A percentile compares a stretch with the other conserved stretches of the same genome.
These are phyloP conservation scores for Erythrobasidium yunnanense DNA, from an alignment of 768 basidiomycete genomes.

Conservation along the genomic window DNA sequence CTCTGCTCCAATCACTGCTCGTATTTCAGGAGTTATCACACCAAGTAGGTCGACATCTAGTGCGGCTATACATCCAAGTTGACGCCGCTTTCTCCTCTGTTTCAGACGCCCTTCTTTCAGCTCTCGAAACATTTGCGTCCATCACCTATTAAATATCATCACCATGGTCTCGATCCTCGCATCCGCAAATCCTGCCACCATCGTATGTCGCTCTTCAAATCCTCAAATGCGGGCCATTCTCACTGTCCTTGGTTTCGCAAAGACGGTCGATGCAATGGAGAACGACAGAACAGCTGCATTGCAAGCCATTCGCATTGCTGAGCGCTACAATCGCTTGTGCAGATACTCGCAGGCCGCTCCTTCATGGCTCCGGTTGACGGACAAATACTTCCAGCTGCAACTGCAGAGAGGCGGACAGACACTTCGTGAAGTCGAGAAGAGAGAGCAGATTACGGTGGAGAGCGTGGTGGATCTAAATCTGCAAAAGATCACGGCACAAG, in stretches of 20 bases:
- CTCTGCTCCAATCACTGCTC: too few relatives aligned
- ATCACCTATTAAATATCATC: too few relatives aligned
- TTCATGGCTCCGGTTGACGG: background rate
- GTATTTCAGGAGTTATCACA: too few relatives aligned
- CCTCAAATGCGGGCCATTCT: background rate
- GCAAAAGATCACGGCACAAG: background rate
- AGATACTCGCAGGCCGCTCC: background rate
- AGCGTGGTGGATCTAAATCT: background rate
- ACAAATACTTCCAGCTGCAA: background rate
- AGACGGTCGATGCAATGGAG: background rate
- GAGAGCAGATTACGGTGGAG: background rate
- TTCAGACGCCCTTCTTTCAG: too few relatives aligned
- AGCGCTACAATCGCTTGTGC: background rate
- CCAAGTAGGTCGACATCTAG: too few relatives aligned
- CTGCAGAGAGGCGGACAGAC: background rate
- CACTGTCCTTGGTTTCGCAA: background rate
- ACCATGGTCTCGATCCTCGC: too few relatives aligned
- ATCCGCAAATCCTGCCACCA: too few relatives aligned
- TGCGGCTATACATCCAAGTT: too few relatives aligned
- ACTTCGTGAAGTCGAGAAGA: background rate
- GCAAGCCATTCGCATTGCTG: background rate
- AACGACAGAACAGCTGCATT: background rate
- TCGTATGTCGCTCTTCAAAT: too few relatives aligned
- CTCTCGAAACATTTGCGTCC: too few relatives aligned
- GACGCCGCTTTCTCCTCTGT: too few relatives aligned